Conservation (phyloP, 73 alveolate species). For the Tetrahymena elliotti region DNA sequence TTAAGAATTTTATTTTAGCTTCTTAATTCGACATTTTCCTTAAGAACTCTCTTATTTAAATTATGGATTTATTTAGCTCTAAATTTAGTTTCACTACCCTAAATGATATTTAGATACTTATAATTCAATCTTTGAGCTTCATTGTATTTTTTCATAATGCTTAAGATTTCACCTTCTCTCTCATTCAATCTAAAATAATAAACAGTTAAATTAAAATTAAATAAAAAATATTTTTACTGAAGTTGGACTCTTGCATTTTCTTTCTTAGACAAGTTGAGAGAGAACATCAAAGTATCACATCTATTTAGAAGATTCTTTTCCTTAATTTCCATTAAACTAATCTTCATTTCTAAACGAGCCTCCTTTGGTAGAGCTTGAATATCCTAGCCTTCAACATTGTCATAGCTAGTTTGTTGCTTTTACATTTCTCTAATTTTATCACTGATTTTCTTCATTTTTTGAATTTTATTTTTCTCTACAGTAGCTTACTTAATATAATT, state of each 20-base stretch:
- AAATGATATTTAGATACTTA: neutral
- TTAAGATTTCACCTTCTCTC: neutral
- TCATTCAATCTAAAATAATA: neutral
- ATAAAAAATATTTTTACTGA: neutral
- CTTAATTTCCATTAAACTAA: conserved; percentile 26
- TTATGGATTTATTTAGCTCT: neutral
- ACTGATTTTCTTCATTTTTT: neutral
- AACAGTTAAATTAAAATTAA: neutral
- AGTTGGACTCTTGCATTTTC: neutral
- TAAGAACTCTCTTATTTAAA: neutral
- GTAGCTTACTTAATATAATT: conserved; percentile 22
- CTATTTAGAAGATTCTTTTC: conserved; percentile 16
- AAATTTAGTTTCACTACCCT: neutral
- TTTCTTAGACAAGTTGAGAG: neutral
- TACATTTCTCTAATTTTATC: conserved; percentile 10
- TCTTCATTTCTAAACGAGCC: conserved; percentile 30
- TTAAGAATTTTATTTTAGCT: neutral
- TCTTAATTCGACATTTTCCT: neutral
- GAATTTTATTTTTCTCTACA: conserved; percentile 5
- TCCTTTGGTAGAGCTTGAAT: neutral
- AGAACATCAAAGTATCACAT: neutral
- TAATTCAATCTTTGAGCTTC: neutral
- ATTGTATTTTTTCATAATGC: neutral
- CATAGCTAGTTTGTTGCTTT: neutral
- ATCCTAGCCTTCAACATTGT: neutral